Evolutionary conservation across 208 protist species (phyloP).

Genomic region (Crithidia expoeki): DNA sequence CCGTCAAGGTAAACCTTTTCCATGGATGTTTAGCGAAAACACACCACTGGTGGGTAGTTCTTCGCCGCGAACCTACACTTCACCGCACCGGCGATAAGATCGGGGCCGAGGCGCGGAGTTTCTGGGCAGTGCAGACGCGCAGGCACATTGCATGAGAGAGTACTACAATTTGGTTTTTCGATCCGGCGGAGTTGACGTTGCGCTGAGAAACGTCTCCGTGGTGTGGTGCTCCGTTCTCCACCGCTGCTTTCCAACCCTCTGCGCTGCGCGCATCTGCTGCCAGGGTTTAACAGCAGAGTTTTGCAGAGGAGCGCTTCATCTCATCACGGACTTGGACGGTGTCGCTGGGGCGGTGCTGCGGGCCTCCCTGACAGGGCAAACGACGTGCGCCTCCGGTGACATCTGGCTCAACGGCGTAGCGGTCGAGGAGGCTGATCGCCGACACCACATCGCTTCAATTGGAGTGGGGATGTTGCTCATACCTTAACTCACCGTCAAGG

Average conservation of each 20-base stretch:
- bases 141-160: conserved; percentile 21
- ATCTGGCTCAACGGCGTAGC: conserved; percentile 34
- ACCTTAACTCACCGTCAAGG: conserved; percentile 50
- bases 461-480: conserved; percentile 36
- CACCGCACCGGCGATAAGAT: conserved; percentile 1
- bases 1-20: background rate
- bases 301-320: conserved; percentile 40
- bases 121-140: background rate
- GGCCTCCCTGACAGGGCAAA: conserved; percentile 37
- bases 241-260: conserved; percentile 28
- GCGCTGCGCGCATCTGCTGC: conserved; percentile 39
- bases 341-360: conserved; percentile 34
- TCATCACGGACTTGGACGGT: conserved; percentile 46
- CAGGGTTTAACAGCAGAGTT: conserved; percentile 48
- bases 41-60: conserved; percentile 28
- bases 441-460: conserved; percentile 20
- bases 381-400: conserved; percentile 30
- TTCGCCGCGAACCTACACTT: conserved; percentile 14
- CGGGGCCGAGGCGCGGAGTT: background rate
- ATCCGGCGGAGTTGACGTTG: conserved; percentile 40
- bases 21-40: conserved; percentile 30
- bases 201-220: conserved; percentile 42
- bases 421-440: conserved; percentile 4
- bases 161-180: conserved; percentile 43
- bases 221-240: conserved; percentile 30